These are phyloP conservation scores for Trichoderma semiorbis DNA, from an alignment of 2,329 filamentous ascomycete species.

Conservation along the genomic window DNA sequence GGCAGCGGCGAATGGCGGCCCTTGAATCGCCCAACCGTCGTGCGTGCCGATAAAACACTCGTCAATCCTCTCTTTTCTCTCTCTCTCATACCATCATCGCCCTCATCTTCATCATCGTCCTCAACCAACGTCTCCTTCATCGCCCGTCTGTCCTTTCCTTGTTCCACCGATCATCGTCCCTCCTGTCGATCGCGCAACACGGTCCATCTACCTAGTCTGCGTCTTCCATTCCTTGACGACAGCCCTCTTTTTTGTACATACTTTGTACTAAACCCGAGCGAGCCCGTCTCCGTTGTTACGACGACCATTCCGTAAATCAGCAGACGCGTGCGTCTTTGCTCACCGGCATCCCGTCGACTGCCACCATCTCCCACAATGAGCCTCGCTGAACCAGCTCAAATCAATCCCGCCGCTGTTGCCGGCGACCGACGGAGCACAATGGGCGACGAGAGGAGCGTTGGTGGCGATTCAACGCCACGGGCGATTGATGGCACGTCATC, in stretches of 20 bases:
- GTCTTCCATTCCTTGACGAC: neutral
- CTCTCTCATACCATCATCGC: neutral
- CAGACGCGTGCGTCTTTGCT: constrained; percentile 1
- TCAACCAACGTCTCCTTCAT: neutral
- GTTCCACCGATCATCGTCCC: constrained; percentile 2
- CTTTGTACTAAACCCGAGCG: neutral
- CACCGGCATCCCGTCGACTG: neutral
- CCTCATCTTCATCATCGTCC: neutral
- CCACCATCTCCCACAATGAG: constrained; percentile 25
- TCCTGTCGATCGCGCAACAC: constrained; percentile 15
- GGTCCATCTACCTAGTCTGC: neutral
- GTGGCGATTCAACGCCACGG: constrained; percentile 33
- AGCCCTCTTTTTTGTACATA: neutral
- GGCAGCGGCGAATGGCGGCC: constrained; percentile 18
- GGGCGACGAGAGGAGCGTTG: constrained; percentile 28
- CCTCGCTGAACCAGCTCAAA: constrained; percentile 27
- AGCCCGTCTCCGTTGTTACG: neutral
- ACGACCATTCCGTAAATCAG: neutral
- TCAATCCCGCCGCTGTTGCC: constrained; percentile 14
- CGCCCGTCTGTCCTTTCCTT: neutral
- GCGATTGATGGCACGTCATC: constrained; percentile 27
- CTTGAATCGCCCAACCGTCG: constrained; percentile 13
- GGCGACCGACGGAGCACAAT: constrained; percentile 22
- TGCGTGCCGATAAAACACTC: constrained; percentile 14
- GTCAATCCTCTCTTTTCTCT: neutral